phyloP scores from a whole-genome alignment of 106 monocot genomes.

The Platanthera zijinensis region DNA sequence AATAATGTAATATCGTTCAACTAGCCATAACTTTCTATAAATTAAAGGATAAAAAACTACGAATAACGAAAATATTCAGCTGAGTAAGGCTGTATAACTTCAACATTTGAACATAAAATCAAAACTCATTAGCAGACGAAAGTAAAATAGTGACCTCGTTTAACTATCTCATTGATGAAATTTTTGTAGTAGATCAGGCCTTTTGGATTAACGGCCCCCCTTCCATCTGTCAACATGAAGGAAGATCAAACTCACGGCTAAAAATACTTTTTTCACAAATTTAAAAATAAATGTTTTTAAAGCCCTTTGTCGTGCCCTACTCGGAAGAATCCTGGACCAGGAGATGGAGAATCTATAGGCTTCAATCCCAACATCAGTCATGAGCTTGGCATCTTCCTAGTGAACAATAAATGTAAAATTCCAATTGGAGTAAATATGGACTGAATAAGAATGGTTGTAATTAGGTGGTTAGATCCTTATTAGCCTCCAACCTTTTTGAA shows the following conservation, averaged over 20 bases:
- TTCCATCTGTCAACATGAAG: slow-evolving; percentile 25
- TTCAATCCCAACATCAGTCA: slow-evolving; percentile 30
- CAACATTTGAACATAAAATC: background rate
- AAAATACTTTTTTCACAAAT: background rate
- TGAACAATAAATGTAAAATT: slow-evolving; percentile 2
- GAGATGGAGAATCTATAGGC: slow-evolving; percentile 51
- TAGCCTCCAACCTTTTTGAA: background rate
- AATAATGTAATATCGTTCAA: background rate
- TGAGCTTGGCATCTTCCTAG: slow-evolving; percentile 47
- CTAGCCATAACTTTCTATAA: background rate
- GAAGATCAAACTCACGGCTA: background rate
- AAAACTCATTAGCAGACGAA: background rate
- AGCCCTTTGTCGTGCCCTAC: slow-evolving; percentile 8
- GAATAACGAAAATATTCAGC: background rate
- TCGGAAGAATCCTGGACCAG: slow-evolving; percentile 47
- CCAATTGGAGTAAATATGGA: background rate
- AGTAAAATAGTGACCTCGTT: slow-evolving; percentile 15
- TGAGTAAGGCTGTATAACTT: background rate
- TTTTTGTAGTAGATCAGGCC: slow-evolving; percentile 39
- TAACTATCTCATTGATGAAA: slow-evolving; percentile 32
- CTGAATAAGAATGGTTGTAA: too few relatives aligned
- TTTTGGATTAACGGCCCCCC: slow-evolving; percentile 39
- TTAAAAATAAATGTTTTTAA: background rate
- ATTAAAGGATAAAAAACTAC: too few relatives aligned
- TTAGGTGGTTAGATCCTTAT: background rate